Percentiles rank a stretch among this genome's conserved stretches.
Conservation (phyloP, 805 yeast genomes). For the Candida coquimbonensis region DNA sequence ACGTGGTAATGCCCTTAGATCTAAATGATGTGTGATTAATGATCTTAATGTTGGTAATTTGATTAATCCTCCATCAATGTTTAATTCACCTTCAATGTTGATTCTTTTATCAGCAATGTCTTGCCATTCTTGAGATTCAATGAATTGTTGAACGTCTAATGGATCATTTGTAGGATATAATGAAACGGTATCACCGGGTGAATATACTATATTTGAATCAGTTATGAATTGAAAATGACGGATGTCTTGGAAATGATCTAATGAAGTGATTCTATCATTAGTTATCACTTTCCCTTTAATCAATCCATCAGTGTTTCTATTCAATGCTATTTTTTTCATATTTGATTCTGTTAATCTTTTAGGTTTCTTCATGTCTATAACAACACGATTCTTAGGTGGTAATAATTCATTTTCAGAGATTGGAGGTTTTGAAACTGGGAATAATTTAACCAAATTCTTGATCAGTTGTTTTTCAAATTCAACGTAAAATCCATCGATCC, state of each 20-base stretch:
- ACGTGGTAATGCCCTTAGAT: conserved; percentile 75
- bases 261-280: conserved; percentile 59
- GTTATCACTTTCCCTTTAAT: conserved; percentile 37
- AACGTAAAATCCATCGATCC: conserved; percentile 65
- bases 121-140: conserved; percentile 70
- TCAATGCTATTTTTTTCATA: conserved; percentile 22
- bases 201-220: conserved; percentile 27
- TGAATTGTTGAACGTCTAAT: conserved; percentile 52
- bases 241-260: conserved; percentile 86
- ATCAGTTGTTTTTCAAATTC: conserved; percentile 62
- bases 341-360: conserved; percentile 26
- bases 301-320: conserved; percentile 23
- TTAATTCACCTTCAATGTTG: conserved; percentile 19
- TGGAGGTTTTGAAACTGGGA: conserved; percentile 31
- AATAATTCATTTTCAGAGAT: conserved; percentile 31
- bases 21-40: conserved; percentile 72
- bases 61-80: conserved; percentile 55
- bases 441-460: conserved; percentile 24
- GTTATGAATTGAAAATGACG: conserved; percentile 38
- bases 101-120: conserved; percentile 58
- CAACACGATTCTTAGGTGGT: conserved; percentile 29
- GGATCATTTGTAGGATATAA: conserved; percentile 70
- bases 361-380: conserved; percentile 23
- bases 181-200: conserved; percentile 78
- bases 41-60: conserved; percentile 60